Base-by-base conservation (phyloP, 2,329 filamentous ascomycete species). In the Epichloe uncinata region DNA sequence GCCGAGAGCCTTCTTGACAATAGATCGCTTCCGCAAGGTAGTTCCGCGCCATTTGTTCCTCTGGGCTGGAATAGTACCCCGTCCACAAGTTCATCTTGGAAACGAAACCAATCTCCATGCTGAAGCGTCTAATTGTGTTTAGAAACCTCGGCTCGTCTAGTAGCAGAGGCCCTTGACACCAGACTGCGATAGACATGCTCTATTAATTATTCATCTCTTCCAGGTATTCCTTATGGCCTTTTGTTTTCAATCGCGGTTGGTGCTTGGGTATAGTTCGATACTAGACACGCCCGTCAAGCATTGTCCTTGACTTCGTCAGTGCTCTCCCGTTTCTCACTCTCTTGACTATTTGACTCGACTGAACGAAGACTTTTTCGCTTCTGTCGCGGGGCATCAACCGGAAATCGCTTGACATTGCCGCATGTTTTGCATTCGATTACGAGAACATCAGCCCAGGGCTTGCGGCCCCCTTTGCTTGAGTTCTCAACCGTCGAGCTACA, bases 381-480 rank as follows among this genome's bases (percentile, higher is more conserved):
- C 58, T 74, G 74, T 48, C 69, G 69, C 26, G 63, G 56, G 3
- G 69, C 59, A 41, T 56, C 62, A 46, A 75, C 59, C 1, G 87
- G 88, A 61, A 83, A 87, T 46, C 86, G 75, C 66, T 85, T 91
- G 57, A 75, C 71, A 15, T 77, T 73, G 1, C 75, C 76, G 62
- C 90, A 96, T 9, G 74, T 75, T 48, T 69, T 72, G 66, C 93
- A 97, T 51, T 69, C 75, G 34, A 88, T 69, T 12, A 87, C 80
- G 36, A 88, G 69, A 1, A 95, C 73, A 67, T 96, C 87, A 5
- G 90, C 91, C 85, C 88, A 95, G 0, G 85, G 79, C 64, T 97
- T 96, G 60, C 72, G 81, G 44, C 79, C 78, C 15, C 77, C 79
- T 56, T 78, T 85, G 68, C 90, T 96, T 36, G 69, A 65, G 59